Evolutionary conservation across 257 asterid genomes (phyloP).

Genomic region (Nicotiana benthamiana): DNA sequence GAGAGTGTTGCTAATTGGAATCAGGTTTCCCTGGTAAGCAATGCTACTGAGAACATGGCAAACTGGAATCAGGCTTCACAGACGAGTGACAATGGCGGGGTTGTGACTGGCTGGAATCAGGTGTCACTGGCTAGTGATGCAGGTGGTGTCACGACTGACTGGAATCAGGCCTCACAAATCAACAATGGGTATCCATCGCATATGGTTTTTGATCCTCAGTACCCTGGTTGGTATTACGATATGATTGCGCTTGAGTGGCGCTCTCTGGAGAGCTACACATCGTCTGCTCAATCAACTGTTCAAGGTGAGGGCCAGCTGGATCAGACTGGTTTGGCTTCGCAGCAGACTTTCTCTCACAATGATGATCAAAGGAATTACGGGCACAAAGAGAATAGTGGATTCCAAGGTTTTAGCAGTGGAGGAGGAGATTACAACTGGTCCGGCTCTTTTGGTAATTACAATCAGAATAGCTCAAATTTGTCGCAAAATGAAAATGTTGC

Average conservation of each 20-base stretch:
- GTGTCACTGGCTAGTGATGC: constrained; percentile 24
- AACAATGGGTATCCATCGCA: constrained; percentile 70
- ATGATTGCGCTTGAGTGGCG: constrained; percentile 64
- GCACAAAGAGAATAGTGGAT: constrained; percentile 24
- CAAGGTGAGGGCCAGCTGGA: constrained; percentile 39
- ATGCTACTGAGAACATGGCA: background rate
- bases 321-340: constrained; percentile 33
- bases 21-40: constrained; percentile 23
- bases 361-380: constrained; percentile 20
- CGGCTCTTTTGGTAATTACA: constrained; percentile 34
- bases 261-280: constrained; percentile 46
- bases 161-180: constrained; percentile 48
- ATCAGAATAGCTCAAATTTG: constrained; percentile 28
- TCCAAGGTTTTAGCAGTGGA: constrained; percentile 38
- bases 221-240: constrained; percentile 97
- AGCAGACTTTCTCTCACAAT: constrained; percentile 29
- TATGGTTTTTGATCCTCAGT: constrained; percentile 87
- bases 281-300: constrained; percentile 37
- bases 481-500: constrained; percentile 41
- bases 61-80: constrained; percentile 9
- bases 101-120: constrained; percentile 10
- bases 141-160: constrained; percentile 23
- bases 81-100: background rate
- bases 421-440: constrained; percentile 40
- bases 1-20: constrained; percentile 53